A percentile compares a stretch with the other conserved stretches of the same genome.
phyloP scores from a whole-genome alignment of 208 protist species.

The Trypanosoma rangeli region DNA sequence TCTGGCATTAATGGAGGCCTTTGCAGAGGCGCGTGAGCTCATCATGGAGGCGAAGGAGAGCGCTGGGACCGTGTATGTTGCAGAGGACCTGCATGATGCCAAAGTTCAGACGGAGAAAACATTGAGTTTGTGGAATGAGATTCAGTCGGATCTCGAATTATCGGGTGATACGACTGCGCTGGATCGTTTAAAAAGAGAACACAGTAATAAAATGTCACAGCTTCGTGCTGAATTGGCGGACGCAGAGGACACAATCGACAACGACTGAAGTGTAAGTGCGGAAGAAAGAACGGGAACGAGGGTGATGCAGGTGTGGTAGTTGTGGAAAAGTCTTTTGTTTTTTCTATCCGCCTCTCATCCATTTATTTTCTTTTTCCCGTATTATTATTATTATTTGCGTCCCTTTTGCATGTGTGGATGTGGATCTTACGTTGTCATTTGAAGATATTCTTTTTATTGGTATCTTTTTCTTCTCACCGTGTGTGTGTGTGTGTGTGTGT shows the following conservation, averaged over 20 bases:
- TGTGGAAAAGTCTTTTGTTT: no score
- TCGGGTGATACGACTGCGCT: slow-evolving; percentile 32
- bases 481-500: no score
- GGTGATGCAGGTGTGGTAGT: no score
- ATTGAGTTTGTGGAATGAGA: slow-evolving; percentile 46
- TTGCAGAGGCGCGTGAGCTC: slow-evolving; percentile 64
- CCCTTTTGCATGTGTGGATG: no score
- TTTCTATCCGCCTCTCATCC: no score
- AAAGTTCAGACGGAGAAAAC: slow-evolving; percentile 44
- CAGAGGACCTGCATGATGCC: slow-evolving; percentile 73
- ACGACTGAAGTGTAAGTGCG: no score
- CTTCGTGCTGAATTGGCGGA: slow-evolving; percentile 61
- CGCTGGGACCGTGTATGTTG: slow-evolving; percentile 64
- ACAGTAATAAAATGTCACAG: slow-evolving; percentile 73
- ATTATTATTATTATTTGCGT: no score
- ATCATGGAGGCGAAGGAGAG: slow-evolving; percentile 69
- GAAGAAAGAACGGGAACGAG: no score
- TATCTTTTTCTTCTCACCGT: no score
- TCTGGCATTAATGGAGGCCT: slow-evolving; percentile 56
- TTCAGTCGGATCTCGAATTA: slow-evolving; percentile 34
- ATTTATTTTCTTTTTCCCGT: no score
- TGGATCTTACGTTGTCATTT: no score
- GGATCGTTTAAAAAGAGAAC: slow-evolving; percentile 43
- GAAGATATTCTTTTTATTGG: no score
- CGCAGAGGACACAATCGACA: slow-evolving; percentile 27